Base-by-base conservation (phyloP, 1,284 basidiomycete species). In the Fomitiporia mediterranea region DNA sequence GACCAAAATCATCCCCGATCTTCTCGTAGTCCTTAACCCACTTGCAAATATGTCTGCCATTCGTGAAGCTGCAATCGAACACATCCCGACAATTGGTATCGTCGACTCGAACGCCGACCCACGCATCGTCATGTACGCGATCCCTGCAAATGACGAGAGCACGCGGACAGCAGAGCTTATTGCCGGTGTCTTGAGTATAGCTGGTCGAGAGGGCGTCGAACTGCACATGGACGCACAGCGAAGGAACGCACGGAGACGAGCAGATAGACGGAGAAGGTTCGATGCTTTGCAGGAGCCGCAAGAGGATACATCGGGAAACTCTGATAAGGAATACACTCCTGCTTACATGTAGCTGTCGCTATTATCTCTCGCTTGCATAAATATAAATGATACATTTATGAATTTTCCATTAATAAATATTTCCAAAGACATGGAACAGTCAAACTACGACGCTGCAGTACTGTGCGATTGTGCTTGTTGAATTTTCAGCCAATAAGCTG, bases 131-230 rank as follows among this genome's bases (percentile, higher is more conserved):
- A 98, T 98, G 79, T 99, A 98, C 72, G 89, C 97, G 34, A 98
- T 99, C 65, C 96, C 95, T 0, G 95, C 93, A 37, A 99, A 99
- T 71, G 96, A 98, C 74, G 96, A 98, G 72, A 92, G 86, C 67
- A 81, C 89, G 7, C 83, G 94, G 53, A 90, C 93, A 17, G 89
- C 92, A 43, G 95, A 98, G 67, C 76, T 99, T 34, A 82, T 99
- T 60, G 83, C 89, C 2, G 95, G 94, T 23, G 83, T 98, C 6
- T 76, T 99, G 52, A 93, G 92, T 63, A 83, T 97, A 62, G 97
- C 97, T 0, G 97, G 94, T 3, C 78, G 84, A 63, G 91, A 95
- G 68, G 94, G 94, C 35, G 74, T 83, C 55, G 77, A 74, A 48
- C 63, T 75, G 6, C 28, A 43, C 17, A 19, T 17, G 39, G 48